Percentiles rank a stretch among this genome's conserved stretches.
Evolutionary conservation across 306 rosid species (phyloP).

Genomic region (Rosa chinensis): DNA sequence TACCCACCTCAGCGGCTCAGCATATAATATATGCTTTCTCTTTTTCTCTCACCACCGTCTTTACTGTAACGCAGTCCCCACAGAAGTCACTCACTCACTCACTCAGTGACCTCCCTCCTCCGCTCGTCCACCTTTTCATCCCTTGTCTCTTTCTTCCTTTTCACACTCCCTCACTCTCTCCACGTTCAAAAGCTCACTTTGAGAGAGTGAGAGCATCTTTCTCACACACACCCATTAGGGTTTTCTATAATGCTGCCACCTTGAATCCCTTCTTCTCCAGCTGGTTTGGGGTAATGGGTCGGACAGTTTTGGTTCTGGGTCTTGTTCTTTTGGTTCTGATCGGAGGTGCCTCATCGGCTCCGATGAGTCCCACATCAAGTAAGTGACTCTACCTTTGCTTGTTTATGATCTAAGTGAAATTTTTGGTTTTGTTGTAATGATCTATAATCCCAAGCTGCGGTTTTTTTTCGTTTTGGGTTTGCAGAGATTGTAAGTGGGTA

Average conservation of each 20-base stretch:
- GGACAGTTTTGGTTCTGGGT: conserved; percentile 30
- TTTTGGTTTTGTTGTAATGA: conserved; percentile 8
- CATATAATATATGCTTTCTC: conserved; percentile 11
- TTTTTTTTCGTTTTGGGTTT: conserved; percentile 5
- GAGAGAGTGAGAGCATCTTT: background rate
- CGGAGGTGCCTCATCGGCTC: conserved; percentile 48
- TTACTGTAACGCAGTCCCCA: conserved; percentile 28
- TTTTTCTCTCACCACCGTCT: conserved; percentile 10
- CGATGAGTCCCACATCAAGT: conserved; percentile 68
- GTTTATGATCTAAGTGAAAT: conserved; percentile 16
- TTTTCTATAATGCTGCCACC: conserved; percentile 43
- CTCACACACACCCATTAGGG: conserved; percentile 34
- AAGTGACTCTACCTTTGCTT: conserved; percentile 31
- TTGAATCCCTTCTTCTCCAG: conserved; percentile 21
- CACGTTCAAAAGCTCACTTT: conserved; percentile 5
- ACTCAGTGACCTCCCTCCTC: background rate
- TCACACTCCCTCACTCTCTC: conserved; percentile 31
- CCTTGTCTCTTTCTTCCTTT: conserved; percentile 30
- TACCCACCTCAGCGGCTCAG: no score
- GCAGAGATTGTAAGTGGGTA: conserved; percentile 67
- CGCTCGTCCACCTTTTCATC: background rate
- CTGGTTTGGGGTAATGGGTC: conserved; percentile 47
- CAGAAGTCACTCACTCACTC: background rate
- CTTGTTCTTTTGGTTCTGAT: conserved; percentile 46
- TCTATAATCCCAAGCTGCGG: background rate